Conservation (phyloP, 1,284 basidiomycete genomes). For the Rhodofomes roseus region DNA sequence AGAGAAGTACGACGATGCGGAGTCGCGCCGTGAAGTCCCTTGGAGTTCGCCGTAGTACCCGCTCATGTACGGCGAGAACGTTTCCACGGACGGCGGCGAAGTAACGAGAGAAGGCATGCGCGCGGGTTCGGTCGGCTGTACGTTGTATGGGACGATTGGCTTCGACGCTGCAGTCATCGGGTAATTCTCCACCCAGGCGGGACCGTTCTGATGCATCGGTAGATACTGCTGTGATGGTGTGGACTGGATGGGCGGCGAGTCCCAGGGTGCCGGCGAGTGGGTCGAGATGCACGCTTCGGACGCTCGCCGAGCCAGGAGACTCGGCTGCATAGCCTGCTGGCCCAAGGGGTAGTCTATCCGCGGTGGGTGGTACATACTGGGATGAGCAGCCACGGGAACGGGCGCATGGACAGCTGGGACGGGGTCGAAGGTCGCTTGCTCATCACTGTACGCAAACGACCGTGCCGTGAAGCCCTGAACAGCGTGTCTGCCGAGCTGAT, state of each 20-base stretch:
- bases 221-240: background rate
- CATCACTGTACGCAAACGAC: background rate
- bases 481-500: conserved; percentile 36
- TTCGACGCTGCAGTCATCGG: background rate
- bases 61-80: background rate
- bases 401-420: background rate
- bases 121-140: background rate
- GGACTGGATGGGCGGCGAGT: background rate
- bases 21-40: background rate
- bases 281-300: background rate
- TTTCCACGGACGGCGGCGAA: background rate
- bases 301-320: background rate
- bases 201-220: background rate
- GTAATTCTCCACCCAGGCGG: background rate
- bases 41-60: background rate
- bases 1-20: background rate
- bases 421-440: background rate
- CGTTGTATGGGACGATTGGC: background rate
- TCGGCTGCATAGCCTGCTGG: background rate
- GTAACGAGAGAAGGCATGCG: background rate
- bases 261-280: background rate
- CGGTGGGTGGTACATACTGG: background rate
- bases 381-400: background rate
- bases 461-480: conserved; percentile 16
- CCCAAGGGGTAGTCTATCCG: background rate